Evolutionary conservation across 179 eudicot genomes (phyloP), one percentile per base, ranked within the genome.

Genomic region (Beta lomatogona): DNA sequence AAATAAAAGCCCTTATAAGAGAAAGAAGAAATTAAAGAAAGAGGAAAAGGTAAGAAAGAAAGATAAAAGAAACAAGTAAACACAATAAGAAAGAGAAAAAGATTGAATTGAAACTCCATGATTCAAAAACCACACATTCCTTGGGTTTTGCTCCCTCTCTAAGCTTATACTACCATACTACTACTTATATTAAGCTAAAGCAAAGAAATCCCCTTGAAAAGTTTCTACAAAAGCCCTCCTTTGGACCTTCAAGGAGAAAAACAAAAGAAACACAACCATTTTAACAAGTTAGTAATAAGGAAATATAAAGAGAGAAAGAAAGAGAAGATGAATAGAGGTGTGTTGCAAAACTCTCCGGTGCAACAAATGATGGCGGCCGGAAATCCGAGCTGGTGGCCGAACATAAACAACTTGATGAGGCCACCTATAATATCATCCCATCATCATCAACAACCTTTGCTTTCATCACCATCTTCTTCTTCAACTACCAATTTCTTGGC

Each of bases 351-450:
- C 88, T 85, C 90, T 25, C 88, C 92, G 78, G 91, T 89, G 86
- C 96, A 92, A 44, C 97, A 92, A 78, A 83, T 91, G 88, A 84
- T 90, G 89, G 89, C 88, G 22, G 76, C 85, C 78, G 91, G 91
- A 14, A 86, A 84, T 80, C 94, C 97, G 16, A 88, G 71, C 68
- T 91, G 90, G 89, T 93, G 93, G 92, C 73, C 73, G 1, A 88
- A 60, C 79, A 86, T 83, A 7, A 87, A 83, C 73, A 88, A 82
- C 66, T 80, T 84, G 68, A 84, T 84, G 80, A 80, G 77, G 45
- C 83, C 86, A 28, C 86, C 86, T 6, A 22, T 79, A 18, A 48
- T 75, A 14, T 53, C 77, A 53, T 76, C 79, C 83, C 83, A 61
- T 83, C 89, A 21, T 76, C 87, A 18, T 59, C 66, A 76, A 57